A percentile compares a stretch with the other conserved stretches of the same genome.
Conservation (phyloP, 2,329 filamentous ascomycete species). For the Aspergillus caelatus region DNA sequence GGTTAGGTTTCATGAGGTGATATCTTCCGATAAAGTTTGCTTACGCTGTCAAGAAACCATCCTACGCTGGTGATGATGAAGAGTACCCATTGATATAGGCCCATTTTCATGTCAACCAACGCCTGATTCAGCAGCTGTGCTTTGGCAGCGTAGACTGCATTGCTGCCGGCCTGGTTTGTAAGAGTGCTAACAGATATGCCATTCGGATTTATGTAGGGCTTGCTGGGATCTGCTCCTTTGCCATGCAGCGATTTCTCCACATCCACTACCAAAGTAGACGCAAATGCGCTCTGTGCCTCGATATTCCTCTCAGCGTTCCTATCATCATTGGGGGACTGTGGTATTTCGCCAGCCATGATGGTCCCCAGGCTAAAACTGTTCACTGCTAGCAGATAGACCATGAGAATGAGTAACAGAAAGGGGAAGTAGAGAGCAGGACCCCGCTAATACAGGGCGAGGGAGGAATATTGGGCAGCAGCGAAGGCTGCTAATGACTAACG, state of each 20-base stretch:
- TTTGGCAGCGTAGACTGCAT: constrained; percentile 12
- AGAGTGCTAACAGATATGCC: not conserved
- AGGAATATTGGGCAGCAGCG: not conserved
- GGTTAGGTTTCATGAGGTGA: not conserved
- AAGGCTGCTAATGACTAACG: not conserved
- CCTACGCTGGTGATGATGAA: constrained; percentile 24
- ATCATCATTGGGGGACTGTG: not conserved
- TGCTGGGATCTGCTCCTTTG: not conserved
- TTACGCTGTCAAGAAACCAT: constrained; percentile 27
- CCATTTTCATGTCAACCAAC: constrained; percentile 25
- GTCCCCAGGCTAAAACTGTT: not conserved
- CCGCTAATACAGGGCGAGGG: not conserved
- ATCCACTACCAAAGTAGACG: not conserved
- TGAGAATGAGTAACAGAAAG: not conserved
- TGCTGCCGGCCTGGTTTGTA: not conserved
- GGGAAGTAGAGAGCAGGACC: not conserved
- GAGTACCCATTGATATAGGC: constrained; percentile 23
- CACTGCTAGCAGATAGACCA: not conserved
- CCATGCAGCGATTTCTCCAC: not conserved
- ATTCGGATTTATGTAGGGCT: not conserved
- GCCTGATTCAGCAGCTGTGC: constrained; percentile 21
- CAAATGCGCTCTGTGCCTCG: not conserved
- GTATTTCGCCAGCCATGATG: not conserved
- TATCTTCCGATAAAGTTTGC: not conserved
- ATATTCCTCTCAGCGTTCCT: not conserved